Conservation (phyloP, 2,329 filamentous ascomycete genomes). For the Cercospora sp. region DNA sequence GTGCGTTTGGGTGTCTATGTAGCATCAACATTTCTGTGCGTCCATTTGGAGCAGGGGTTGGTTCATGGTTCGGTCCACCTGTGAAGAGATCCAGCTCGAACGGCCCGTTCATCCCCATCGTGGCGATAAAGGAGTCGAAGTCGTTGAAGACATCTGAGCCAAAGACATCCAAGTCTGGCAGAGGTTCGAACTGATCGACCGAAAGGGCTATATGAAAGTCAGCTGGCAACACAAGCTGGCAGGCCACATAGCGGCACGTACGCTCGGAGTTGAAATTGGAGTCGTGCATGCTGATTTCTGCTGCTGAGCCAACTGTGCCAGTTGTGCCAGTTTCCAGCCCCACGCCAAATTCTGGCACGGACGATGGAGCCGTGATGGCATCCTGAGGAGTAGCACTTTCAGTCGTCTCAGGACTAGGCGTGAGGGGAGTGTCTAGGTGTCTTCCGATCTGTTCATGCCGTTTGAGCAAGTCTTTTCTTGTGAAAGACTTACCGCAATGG, state of each 20-base stretch:
- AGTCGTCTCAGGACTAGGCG: neutral
- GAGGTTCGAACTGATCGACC: neutral
- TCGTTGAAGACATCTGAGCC: constrained; percentile 8
- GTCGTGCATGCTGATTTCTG: neutral
- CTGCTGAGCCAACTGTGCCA: neutral
- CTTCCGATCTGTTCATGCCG: constrained; percentile 16
- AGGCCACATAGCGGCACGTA: neutral
- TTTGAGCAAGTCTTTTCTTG: constrained; percentile 18
- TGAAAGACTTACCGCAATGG: constrained; percentile 18
- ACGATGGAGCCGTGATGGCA: neutral
- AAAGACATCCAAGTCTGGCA: constrained; percentile 2
- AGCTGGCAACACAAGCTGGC: neutral
- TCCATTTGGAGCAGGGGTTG: neutral
- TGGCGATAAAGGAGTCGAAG: constrained; percentile 19
- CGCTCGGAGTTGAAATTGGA: neutral
- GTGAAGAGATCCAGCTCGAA: constrained; percentile 6
- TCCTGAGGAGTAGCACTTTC: neutral
- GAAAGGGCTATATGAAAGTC: neutral
- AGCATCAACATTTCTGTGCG: constrained; percentile 3
- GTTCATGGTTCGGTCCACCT: neutral
- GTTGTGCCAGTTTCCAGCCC: neutral
- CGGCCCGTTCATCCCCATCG: constrained; percentile 15
- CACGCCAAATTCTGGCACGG: neutral
- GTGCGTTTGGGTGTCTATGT: neutral
- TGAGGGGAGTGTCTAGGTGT: neutral